Conservation (phyloP, 805 yeast genomes). For the Schwanniomyces pseudopolymorphus region DNA sequence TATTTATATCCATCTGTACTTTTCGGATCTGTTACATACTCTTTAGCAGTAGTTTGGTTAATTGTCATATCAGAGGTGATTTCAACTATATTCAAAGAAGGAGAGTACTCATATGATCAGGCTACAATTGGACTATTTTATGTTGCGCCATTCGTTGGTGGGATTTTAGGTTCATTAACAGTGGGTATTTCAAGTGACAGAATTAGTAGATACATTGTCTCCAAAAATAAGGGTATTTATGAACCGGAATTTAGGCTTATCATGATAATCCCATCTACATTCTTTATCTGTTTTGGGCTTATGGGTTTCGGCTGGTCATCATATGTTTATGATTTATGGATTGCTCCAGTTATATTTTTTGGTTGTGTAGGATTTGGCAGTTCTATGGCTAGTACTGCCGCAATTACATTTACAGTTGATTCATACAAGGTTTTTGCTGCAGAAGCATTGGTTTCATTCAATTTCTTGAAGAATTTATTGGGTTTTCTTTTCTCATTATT, state of each 20-base stretch:
- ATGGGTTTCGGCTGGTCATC: constrained; percentile 68
- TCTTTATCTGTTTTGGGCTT: constrained; percentile 48
- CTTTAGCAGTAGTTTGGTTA: constrained; percentile 63
- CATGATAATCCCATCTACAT: constrained; percentile 50
- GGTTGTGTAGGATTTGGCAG: constrained; percentile 61
- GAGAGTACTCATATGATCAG: constrained; percentile 46
- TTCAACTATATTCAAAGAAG: constrained; percentile 44
- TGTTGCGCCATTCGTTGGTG: constrained; percentile 57
- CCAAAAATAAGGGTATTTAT: constrained; percentile 52
- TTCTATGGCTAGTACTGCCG: constrained; percentile 59
- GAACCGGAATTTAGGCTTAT: constrained; percentile 63
- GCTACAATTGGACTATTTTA: constrained; percentile 54
- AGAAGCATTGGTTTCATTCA: constrained; percentile 57
- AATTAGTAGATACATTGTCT: constrained; percentile 44
- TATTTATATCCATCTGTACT: constrained; percentile 50
- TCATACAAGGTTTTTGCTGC: constrained; percentile 56
- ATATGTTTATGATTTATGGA: constrained; percentile 46
- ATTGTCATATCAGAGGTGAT: constrained; percentile 60
- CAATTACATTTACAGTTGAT: constrained; percentile 60
- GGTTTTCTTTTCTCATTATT: constrained; percentile 60
- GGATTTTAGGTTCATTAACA: constrained; percentile 53
- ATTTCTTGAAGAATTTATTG: constrained; percentile 51
- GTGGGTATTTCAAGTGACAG: constrained; percentile 54
- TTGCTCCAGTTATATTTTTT: constrained; percentile 57
- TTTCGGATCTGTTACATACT: constrained; percentile 51